Evolutionary conservation across 169 alveolate species (phyloP).

Genomic region (Plasmodium yoelii): DNA sequence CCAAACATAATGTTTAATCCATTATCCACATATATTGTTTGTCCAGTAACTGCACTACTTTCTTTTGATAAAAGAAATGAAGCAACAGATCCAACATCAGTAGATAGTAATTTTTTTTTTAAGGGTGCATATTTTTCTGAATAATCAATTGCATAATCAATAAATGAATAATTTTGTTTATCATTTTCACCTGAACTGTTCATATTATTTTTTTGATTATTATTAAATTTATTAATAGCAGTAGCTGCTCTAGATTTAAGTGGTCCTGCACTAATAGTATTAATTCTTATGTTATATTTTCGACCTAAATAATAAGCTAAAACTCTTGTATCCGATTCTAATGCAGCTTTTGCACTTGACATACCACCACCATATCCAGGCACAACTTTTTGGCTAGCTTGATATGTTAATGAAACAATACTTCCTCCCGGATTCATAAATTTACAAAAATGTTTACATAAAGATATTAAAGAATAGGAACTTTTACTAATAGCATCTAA

Average conservation of each 20-base stretch:
- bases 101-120: constrained; percentile 74
- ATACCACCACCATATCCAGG: constrained; percentile 90
- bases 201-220: neutral
- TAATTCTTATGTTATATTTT: constrained; percentile 83
- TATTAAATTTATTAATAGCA: constrained; percentile 42
- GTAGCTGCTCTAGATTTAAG: constrained; percentile 87
- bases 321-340: constrained; percentile 86
- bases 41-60: constrained; percentile 83
- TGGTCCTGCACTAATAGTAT: constrained; percentile 89
- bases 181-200: constrained; percentile 25
- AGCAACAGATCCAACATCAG: constrained; percentile 83
- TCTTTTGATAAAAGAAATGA: constrained; percentile 79
- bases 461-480: constrained; percentile 85
- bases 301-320: constrained; percentile 86
- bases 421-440: constrained; percentile 83
- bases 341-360: constrained; percentile 89
- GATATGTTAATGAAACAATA: constrained; percentile 82
- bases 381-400: constrained; percentile 82
- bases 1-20: constrained; percentile 83
- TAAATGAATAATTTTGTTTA: constrained; percentile 84
- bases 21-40: constrained; percentile 83
- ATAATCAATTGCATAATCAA: constrained; percentile 86
- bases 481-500: constrained; percentile 85
- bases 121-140: constrained; percentile 82
- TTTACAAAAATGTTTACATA: constrained; percentile 83